Percentiles rank a stretch among this genome's conserved stretches.
Conservation (phyloP, 176 grass and related monocot genomes). For the Poa pratensis region DNA sequence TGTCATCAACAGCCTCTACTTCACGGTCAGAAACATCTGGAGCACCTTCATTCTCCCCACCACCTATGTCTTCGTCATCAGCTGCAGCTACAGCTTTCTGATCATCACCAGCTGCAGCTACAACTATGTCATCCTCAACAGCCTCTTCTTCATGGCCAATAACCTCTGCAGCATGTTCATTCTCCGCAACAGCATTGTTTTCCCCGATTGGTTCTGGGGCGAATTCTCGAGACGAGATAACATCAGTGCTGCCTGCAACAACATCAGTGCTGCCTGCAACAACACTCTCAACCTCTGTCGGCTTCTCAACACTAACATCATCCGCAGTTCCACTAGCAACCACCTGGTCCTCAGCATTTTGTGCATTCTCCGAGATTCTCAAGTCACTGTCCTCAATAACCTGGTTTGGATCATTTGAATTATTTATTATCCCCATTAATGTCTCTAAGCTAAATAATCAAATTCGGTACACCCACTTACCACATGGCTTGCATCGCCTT, state of each 20-base stretch:
- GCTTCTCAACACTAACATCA: slow-evolving; percentile 30
- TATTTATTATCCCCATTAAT: neutral
- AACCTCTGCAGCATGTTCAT: slow-evolving; percentile 31
- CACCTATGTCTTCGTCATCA: slow-evolving; percentile 34
- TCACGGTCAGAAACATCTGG: slow-evolving; percentile 11
- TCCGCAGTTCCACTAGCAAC: slow-evolving; percentile 13
- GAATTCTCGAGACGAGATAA: slow-evolving; percentile 33
- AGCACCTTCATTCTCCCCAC: slow-evolving; percentile 25
- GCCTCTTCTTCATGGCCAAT: slow-evolving; percentile 12
- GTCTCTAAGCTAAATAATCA: neutral
- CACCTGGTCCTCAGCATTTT: slow-evolving; percentile 24
- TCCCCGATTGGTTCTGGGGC: slow-evolving; percentile 17
- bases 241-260: slow-evolving; percentile 11
- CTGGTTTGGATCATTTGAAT: slow-evolving; percentile 25
- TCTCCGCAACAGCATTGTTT: slow-evolving; percentile 12
- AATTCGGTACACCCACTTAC: neutral
- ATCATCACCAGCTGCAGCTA: slow-evolving; percentile 26
- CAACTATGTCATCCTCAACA: slow-evolving; percentile 35
- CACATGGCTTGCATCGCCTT: neutral
- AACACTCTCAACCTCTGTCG: slow-evolving; percentile 21
- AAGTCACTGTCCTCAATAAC: slow-evolving; percentile 1
- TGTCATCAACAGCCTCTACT: slow-evolving; percentile 38
- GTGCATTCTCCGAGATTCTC: slow-evolving; percentile 1
- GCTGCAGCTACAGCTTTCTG: slow-evolving; percentile 32
- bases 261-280: neutral